phyloP scores from a whole-genome alignment of 768 basidiomycete species.

The Boletales sp. region DNA sequence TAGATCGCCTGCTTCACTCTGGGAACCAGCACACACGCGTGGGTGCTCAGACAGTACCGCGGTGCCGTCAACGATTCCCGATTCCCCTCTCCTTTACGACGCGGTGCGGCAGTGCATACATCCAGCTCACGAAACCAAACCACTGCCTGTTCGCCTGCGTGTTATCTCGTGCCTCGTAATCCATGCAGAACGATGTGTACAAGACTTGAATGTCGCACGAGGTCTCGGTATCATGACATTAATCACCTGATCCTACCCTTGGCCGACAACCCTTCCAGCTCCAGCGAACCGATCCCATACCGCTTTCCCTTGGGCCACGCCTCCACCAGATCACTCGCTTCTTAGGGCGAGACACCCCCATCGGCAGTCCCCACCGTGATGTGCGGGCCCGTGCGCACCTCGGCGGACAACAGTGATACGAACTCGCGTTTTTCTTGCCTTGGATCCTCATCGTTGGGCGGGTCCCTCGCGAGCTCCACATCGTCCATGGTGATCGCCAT shows the following conservation, averaged over 20 bases:
- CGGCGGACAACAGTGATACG: constrained; percentile 41
- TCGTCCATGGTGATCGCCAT: constrained; percentile 78
- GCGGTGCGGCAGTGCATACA: too few species aligned
- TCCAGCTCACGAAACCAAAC: too few species aligned
- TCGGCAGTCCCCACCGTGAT: constrained; percentile 80
- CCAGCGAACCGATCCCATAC: constrained; percentile 25
- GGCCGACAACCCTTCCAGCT: constrained; percentile 24
- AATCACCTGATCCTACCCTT: constrained; percentile 33
- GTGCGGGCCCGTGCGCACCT: constrained; percentile 58
- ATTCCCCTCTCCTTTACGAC: too few species aligned
- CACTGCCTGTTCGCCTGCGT: too few species aligned
- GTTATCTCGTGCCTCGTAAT: too few species aligned
- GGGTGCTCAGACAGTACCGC: too few species aligned
- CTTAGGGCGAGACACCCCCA: constrained; percentile 53
- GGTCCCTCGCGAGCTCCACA: constrained; percentile 38
- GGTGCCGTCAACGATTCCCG: too few species aligned
- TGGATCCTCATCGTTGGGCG: constrained; percentile 24
- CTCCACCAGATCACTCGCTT: constrained; percentile 66
- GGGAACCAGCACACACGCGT: too few species aligned
- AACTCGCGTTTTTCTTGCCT: constrained; percentile 45
- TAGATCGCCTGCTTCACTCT: too few species aligned
- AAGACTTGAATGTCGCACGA: background rate
- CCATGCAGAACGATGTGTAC: too few species aligned
- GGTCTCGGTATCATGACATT: constrained; percentile 6
- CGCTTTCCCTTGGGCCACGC: constrained; percentile 41